A percentile compares a stretch with the other conserved stretches of the same genome.
phyloP scores from a whole-genome alignment of 1,139 yeast genomes.

The Yarrowia galli region DNA sequence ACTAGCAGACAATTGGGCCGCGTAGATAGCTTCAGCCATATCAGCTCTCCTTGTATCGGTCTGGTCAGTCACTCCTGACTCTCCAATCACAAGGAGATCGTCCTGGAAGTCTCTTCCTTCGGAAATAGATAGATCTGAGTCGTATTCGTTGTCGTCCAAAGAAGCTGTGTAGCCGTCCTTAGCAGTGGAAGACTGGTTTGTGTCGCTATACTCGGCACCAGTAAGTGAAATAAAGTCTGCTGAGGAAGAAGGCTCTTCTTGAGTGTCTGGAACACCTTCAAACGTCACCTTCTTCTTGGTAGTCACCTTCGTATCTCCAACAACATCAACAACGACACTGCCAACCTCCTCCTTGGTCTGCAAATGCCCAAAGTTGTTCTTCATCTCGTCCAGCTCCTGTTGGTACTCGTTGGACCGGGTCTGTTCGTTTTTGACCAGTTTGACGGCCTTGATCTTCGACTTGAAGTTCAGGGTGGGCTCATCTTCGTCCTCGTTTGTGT shows the following conservation, averaged over 20 bases:
- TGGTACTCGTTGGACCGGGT: conserved; percentile 6
- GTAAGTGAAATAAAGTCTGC: conserved; percentile 14
- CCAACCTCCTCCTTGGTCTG: neutral
- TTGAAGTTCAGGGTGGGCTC: conserved; percentile 18
- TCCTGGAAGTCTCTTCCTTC: conserved; percentile 30
- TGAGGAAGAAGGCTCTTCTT: neutral
- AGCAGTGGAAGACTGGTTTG: neutral
- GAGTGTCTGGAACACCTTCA: neutral
- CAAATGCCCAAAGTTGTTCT: conserved; percentile 1
- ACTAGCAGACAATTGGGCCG: conserved; percentile 27
- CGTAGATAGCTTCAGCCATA: conserved; percentile 31
- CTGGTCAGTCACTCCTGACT: conserved; percentile 21
- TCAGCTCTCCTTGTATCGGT: conserved; percentile 1
- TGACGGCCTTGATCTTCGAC: conserved; percentile 33
- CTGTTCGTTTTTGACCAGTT: neutral
- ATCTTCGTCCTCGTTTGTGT: neutral
- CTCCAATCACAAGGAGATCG: conserved; percentile 11
- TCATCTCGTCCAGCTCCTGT: conserved; percentile 32
- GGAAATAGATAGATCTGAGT: conserved; percentile 22
- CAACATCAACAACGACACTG: neutral
- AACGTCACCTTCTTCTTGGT: conserved; percentile 12
- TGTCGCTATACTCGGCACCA: neutral
- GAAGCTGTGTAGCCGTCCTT: conserved; percentile 14
- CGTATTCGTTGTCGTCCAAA: conserved; percentile 4
- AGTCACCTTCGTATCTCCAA: neutral